These are phyloP conservation scores for Draba incana DNA, from an alignment of 345 rosid species.

Conservation along the genomic window DNA sequence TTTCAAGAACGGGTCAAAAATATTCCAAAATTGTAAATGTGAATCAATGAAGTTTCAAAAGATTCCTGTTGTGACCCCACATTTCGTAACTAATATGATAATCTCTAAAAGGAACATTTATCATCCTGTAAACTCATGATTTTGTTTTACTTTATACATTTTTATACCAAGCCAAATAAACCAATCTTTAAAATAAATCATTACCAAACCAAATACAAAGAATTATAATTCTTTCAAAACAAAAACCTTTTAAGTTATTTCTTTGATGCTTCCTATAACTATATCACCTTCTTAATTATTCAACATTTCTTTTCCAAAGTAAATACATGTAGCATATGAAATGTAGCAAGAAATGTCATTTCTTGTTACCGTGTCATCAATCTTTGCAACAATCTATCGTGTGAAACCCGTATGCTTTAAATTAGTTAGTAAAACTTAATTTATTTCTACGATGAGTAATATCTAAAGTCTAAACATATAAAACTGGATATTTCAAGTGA, in stretches of 20 bases:
- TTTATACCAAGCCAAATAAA: not conserved
- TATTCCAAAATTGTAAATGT: constrained; percentile 24
- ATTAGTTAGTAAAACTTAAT: too few species aligned
- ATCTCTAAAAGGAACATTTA: constrained; percentile 17
- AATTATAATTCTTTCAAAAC: not conserved
- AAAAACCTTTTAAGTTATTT: not conserved
- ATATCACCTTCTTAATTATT: not conserved
- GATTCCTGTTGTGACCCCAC: constrained; percentile 29
- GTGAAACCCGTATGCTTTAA: too few species aligned
- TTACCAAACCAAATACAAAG: not conserved
- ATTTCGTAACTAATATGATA: not conserved
- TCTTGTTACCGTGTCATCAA: not conserved
- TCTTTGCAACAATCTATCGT: not conserved
- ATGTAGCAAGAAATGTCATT: too few species aligned
- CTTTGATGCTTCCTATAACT: not conserved
- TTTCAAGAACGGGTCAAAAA: constrained; percentile 7
- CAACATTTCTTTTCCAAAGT: not conserved
- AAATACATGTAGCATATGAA: too few species aligned
- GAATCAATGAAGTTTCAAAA: constrained; percentile 27
- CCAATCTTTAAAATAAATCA: not conserved
- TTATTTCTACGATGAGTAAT: too few species aligned
- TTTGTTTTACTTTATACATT: not conserved
- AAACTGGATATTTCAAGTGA: too few species aligned
- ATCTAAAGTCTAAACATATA: too few species aligned
- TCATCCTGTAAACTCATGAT: constrained; percentile 38